These are phyloP conservation scores for Elsinoe fawcettii DNA, from an alignment of 2,329 filamentous ascomycete genomes.

Conservation along the genomic window DNA sequence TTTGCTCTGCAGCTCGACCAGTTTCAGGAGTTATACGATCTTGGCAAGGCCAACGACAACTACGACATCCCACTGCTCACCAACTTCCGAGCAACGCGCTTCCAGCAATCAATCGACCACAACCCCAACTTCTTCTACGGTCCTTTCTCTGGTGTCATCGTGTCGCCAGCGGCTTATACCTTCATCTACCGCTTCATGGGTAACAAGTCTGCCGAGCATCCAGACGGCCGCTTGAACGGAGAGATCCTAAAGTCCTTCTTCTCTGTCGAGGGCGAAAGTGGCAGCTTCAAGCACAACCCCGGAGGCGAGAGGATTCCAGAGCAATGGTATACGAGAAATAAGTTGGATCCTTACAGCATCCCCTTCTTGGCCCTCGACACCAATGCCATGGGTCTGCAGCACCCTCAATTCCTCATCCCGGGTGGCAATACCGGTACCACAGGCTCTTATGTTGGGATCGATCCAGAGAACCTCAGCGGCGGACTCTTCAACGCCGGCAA, in stretches of 20 bases:
- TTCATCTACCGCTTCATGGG: conserved; percentile 35
- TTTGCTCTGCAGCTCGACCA: conserved; percentile 22
- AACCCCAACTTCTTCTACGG: conserved; percentile 26
- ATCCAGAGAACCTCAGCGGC: conserved; percentile 31
- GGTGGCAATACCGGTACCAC: conserved; percentile 32
- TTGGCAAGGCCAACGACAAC: conserved; percentile 22
- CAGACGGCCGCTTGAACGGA: conserved; percentile 31
- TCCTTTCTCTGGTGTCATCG: conserved; percentile 19
- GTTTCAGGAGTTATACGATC: conserved; percentile 26
- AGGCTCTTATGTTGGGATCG: conserved; percentile 31
- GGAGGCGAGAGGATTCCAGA: conserved; percentile 37
- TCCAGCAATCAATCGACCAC: conserved; percentile 24
- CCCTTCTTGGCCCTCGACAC: conserved; percentile 23
- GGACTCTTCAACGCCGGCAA: conserved; percentile 37
- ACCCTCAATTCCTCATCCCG: conserved; percentile 29
- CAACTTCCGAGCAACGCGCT: conserved; percentile 25
- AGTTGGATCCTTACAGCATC: conserved; percentile 28
- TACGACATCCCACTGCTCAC: conserved; percentile 28
- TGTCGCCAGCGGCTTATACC: conserved; percentile 23
- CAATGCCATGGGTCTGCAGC: conserved; percentile 20
- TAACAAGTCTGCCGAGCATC: conserved; percentile 34
- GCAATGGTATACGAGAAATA: conserved; percentile 32
- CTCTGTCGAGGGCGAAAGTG: conserved; percentile 29
- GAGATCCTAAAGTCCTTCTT: conserved; percentile 35
- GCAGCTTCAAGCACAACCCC: conserved; percentile 27